Evolutionary conservation across 2,329 filamentous ascomycete genomes (phyloP), one percentile per base, ranked within the genome.

Genomic region (Scortechinia acanthostroma): DNA sequence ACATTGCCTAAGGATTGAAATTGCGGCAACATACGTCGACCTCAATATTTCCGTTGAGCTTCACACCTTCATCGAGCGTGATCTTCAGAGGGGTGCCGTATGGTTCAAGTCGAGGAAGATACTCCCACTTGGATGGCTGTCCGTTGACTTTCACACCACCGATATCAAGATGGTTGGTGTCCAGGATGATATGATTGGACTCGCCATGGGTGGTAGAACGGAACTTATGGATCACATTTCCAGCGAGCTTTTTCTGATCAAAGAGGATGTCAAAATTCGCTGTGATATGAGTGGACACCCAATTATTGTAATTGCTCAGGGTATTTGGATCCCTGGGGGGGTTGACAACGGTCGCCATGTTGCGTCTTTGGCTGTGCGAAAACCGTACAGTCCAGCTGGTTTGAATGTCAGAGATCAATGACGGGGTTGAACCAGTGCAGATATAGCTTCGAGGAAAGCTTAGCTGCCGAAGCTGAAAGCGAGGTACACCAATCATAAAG

Each of bases 221-320:
- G 47, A 85, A 58, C 28, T 61, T 69, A 51, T 83, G 65, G 22
- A 70, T 61, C 4, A 83, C 77, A 56, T 68, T 73, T 14, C 80
- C 80, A 14, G 62, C 64, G 44, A 84, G 62, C 45, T 68, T 69
- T 62, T 75, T 76, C 54, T 72, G 65, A 33, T 74, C 69, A 53
- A 85, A 85, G 44, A 80, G 68, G 48, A 85, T 76, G 44, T 74
- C 70, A 51, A 83, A 72, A 49, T 76, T 73, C n/a, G 76, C 75
- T 14, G 65, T 71, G 21, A 77, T 77, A 55, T 83, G 77, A 46
- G 67, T 70, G 2, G 77, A 82, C 17, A 70, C 58, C 66, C 77
- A 83, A 35, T 76, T 73, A 57, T 80, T 74, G 60, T 84, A 83
- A 57, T 85, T 85, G 42, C 74, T 72, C 43, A 83, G 60, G 10